phyloP scores from a whole-genome alignment of 768 basidiomycete genomes.

The Agrocybe chaxingu region DNA sequence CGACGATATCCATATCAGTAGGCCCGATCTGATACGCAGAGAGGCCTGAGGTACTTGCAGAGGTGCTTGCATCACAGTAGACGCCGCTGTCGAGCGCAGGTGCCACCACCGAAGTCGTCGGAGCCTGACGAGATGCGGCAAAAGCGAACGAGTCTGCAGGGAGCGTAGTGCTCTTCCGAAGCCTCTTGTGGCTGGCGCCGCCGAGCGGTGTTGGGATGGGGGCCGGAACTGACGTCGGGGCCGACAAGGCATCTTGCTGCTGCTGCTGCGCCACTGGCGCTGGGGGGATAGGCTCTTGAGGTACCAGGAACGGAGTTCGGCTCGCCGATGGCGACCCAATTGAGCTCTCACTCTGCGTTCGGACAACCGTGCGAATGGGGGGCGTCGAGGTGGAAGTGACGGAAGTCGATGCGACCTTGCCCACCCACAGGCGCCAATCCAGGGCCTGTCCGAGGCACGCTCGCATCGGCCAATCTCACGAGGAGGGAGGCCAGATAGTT shows the following conservation, averaged over 20 bases:
- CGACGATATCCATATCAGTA: too few relatives aligned
- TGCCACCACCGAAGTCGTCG: not conserved
- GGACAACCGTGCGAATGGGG: constrained; percentile 35
- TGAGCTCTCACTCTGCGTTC: constrained; percentile 51
- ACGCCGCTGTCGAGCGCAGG: not conserved
- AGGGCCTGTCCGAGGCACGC: constrained; percentile 83
- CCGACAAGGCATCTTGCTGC: not conserved
- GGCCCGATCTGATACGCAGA: too few relatives aligned
- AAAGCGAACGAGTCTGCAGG: constrained; percentile 29
- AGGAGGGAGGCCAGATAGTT: constrained; percentile 83
- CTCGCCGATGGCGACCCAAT: constrained; percentile 17
- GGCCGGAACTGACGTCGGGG: too few relatives aligned
- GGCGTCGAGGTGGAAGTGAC: constrained; percentile 17
- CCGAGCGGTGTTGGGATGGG: too few relatives aligned
- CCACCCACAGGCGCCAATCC: constrained; percentile 92
- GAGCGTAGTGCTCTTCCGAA: constrained; percentile 41
- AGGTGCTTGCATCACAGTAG: too few relatives aligned
- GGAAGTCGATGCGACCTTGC: constrained; percentile 45
- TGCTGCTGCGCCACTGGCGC: not conserved
- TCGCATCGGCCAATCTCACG: constrained; percentile 88
- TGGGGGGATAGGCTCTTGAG: constrained; percentile 2
- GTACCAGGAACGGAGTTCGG: constrained; percentile 21
- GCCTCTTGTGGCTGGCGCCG: constrained; percentile 11
- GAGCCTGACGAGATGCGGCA: not conserved
- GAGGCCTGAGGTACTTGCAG: too few relatives aligned